Percentiles rank a stretch among this genome's conserved stretches.
Evolutionary conservation across 2,329 filamentous ascomycete species (phyloP).

Genomic region (Neofusicoccum cordaticola): DNA sequence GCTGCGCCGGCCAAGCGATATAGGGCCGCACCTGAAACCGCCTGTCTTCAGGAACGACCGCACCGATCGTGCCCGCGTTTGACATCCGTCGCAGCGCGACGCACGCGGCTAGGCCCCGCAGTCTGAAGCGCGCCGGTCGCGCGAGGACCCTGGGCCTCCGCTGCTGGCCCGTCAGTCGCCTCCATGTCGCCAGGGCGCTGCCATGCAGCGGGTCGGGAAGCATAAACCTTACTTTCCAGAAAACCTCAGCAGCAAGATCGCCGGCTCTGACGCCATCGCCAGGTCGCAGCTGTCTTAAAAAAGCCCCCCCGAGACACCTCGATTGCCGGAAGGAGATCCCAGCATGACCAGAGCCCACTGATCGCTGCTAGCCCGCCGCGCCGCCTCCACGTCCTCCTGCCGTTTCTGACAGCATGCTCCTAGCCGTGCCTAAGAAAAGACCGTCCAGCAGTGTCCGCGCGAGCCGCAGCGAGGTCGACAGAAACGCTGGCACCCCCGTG

Average conservation of each 20-base stretch:
- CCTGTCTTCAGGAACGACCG: constrained; percentile 5
- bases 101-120: constrained; percentile 9
- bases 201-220: constrained; percentile 11
- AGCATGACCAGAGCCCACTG: not conserved
- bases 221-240: constrained; percentile 14
- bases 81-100: constrained; percentile 15
- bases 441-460: not conserved
- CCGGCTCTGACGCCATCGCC: not conserved
- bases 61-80: constrained; percentile 11
- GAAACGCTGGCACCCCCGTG: not conserved
- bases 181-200: not conserved
- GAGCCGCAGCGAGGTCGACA: not conserved
- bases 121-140: not conserved
- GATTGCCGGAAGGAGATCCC: not conserved
- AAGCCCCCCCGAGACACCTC: not conserved
- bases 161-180: not conserved
- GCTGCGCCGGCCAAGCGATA: not conserved
- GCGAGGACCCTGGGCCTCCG: not conserved
- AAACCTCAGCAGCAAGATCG: not conserved
- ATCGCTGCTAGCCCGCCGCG: not conserved
- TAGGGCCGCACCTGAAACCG: constrained; percentile 13
- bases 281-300: not conserved
- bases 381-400: not conserved
- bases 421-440: not conserved
- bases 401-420: not conserved